These are phyloP conservation scores for Pilaira anomala DNA, from an alignment of 192 early-diverging fungal species.

Conservation along the genomic window DNA sequence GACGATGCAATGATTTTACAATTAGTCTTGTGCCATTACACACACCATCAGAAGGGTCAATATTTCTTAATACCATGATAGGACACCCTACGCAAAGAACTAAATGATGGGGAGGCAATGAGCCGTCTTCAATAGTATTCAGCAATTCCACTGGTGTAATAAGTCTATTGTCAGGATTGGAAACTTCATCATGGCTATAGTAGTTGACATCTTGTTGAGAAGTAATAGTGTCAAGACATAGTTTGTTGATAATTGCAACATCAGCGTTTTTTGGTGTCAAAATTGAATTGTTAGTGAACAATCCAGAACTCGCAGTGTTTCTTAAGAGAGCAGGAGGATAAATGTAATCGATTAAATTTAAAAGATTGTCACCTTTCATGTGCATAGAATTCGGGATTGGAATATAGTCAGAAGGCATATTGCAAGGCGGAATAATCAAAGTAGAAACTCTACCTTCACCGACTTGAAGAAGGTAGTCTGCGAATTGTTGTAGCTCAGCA, in stretches of 20 bases:
- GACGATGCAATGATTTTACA: neutral
- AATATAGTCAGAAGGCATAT: neutral
- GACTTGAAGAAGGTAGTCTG: too few relatives aligned
- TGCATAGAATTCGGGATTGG: neutral
- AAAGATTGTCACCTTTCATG: neutral
- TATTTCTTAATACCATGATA: slow-evolving; percentile 33
- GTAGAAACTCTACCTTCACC: too few relatives aligned
- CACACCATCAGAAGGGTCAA: slow-evolving; percentile 12
- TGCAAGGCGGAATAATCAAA: neutral
- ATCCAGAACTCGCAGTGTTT: neutral
- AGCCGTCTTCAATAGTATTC: slow-evolving; percentile 19
- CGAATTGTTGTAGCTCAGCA: too few relatives aligned
- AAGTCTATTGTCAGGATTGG: neutral
- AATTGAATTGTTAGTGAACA: neutral
- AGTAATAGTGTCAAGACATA: neutral
- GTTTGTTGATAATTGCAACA: neutral
- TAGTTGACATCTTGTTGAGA: neutral
- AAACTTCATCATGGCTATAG: neutral
- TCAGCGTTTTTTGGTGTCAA: neutral
- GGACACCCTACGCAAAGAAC: slow-evolving; percentile 4
- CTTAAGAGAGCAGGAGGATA: neutral
- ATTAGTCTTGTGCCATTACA: slow-evolving; percentile 33
- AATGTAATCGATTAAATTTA: neutral
- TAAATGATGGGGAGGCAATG: slow-evolving; percentile 23
- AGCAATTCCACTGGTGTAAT: slow-evolving; percentile 24